Evolutionary conservation across 305 asterid species (phyloP), one percentile per base, ranked within the genome.

Genomic region (Ilex paraguariensis): DNA sequence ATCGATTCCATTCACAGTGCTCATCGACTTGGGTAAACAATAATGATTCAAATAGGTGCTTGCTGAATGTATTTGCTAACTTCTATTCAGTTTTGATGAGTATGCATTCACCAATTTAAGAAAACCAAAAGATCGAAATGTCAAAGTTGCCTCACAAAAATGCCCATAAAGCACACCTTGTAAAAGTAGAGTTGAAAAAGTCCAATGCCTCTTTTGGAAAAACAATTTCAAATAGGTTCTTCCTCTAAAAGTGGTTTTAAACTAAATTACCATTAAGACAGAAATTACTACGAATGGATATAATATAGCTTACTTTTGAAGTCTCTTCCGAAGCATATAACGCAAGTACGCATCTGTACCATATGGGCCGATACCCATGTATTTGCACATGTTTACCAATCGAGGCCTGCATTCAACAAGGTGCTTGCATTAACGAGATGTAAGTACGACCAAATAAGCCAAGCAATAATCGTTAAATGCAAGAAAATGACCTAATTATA

Each of bases 291-390:
- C 6, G 6, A 36, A 36, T 36, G 9, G 9, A 5, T 4, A 63
- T n/a, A 66, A 66, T 62, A 51, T 62, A 56, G 73, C 95, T 83
- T 82, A 92, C 98, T 82, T 77, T 72, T 73, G 90, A 66, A 92
- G 93, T 75, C 77, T 87, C 75, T 79, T 84, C 31, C 98, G 89
- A 67, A 92, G 95, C 97, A 90, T 87, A 78, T 77, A 89, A 13
- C 98, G 88, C 40, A 92, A 83, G 81, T 90, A 92, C 57, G 97
- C 86, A 77, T 92, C 97, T 10, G 97, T 92, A 39, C 98, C 96
- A 31, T 75, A 85, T 59, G 95, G 76, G 32, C 57, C 73, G 78
- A 92, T 87, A 67, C 95, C 96, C 98, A 92, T 92, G 75, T 87
- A 92, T 75, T 92, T 92, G 91, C 98, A 92, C 98, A 92, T 90